Evolutionary conservation across 371 early-diverging fungal species (phyloP), one percentile per base, ranked within the genome.

Genomic region (Quaeritorhiza haematococci): DNA sequence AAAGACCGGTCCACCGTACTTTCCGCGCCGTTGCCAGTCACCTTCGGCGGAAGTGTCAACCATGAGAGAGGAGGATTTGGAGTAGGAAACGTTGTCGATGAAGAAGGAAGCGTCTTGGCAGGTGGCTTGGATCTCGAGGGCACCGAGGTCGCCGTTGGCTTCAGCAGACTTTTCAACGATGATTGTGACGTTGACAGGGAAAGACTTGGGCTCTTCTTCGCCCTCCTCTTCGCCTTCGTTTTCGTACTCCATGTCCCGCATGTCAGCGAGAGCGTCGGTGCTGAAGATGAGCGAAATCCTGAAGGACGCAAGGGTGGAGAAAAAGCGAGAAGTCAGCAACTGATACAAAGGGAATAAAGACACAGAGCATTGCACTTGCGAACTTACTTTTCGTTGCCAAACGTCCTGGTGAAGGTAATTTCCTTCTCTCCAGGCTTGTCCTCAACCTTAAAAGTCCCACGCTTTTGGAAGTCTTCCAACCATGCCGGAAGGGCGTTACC

Each of bases 1-100:
- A 64, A 92, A 96, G 60, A 88, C 84, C 56, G 97, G 97, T 23
- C 97, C 97, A 55, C 86, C 82, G 80, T 93, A 96, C 33, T 80
- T 69, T 51, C 91, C 89, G 58, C 89, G 84, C 58, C 94, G 86
- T 68, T 84, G 79, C 92, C 92, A 95, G 78, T 96, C 94, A 55
- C 85, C 88, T 71, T 94, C 93, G 42, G 88, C 85, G 52, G 87
- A 80, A 49, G 78, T 76, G 51, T 86, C 83, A 23, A 56, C 62
- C 26, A 90, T 91, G 10, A 89, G 62, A 46, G 84, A 77, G 33
- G 73, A 63, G 59, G 89, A 85, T 57, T 81, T 76, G 71, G 80
- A 76, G 73, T 80, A 89, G 64, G 86, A 76, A 55, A 91, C 85
- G 60, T 78, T 82, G 59, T 93, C 91, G 59, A 96, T 80, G 61